Percentiles rank a stretch among this genome's conserved stretches.
These are phyloP conservation scores for Leishmania tropica DNA, from an alignment of 208 protist genomes.

Conservation along the genomic window DNA sequence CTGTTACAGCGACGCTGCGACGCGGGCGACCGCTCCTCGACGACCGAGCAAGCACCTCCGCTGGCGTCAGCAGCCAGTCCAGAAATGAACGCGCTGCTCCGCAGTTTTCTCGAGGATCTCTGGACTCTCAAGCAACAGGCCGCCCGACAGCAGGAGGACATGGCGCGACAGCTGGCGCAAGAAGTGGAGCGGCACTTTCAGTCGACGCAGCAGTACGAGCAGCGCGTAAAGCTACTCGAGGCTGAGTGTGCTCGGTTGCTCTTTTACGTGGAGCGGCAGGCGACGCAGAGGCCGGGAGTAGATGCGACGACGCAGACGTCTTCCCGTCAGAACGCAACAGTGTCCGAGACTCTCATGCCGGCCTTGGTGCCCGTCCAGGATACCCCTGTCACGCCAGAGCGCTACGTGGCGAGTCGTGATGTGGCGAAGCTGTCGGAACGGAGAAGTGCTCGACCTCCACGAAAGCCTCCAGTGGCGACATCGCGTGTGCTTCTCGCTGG, in stretches of 20 bases:
- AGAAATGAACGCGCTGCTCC: slow-evolving; percentile 43
- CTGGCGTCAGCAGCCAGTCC: slow-evolving; percentile 24
- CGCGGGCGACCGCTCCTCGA: neutral
- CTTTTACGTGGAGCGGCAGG: slow-evolving; percentile 17
- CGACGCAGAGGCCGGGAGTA: neutral
- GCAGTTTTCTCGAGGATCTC: slow-evolving; percentile 47
- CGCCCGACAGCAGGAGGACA: slow-evolving; percentile 40
- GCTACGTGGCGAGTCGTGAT: slow-evolving; percentile 5
- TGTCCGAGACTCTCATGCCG: neutral
- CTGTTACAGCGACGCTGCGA: neutral
- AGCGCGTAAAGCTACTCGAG: slow-evolving; percentile 45
- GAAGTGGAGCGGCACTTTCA: slow-evolving; percentile 64
- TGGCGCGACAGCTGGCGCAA: slow-evolving; percentile 52
- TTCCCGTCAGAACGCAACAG: too few species aligned
- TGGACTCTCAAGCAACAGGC: slow-evolving; percentile 29
- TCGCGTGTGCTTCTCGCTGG: neutral
- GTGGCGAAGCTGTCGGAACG: neutral
- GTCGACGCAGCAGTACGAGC: slow-evolving; percentile 65
- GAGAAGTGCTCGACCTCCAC: neutral
- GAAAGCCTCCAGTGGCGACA: neutral
- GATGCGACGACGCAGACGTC: slow-evolving; percentile 5
- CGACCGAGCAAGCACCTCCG: neutral
- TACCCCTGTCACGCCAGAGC: slow-evolving; percentile 19
- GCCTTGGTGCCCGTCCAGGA: slow-evolving; percentile 8
- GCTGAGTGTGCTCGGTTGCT: slow-evolving; percentile 42